Percentiles rank a stretch among this genome's conserved stretches.
Conservation (phyloP, 257 asterid species). For the Avicennia marina region DNA sequence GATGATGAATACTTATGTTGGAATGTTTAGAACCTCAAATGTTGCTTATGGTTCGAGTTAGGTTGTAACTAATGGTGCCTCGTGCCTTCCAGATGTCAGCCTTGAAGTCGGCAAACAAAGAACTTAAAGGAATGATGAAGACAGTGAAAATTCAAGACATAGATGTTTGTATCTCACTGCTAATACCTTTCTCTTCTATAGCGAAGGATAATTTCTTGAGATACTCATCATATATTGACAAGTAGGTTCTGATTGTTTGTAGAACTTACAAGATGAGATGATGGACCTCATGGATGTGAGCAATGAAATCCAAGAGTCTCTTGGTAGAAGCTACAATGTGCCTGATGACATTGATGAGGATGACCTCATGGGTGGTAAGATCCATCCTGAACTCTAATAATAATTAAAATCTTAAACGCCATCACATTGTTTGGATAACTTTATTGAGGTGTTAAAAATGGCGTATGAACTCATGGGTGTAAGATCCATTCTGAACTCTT, state of each 20-base stretch:
- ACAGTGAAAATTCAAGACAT: constrained; percentile 96
- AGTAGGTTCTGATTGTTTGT: constrained; percentile 15
- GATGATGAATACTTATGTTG: constrained; percentile 23
- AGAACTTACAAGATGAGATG: constrained; percentile 99
- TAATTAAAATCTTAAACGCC: too few species aligned
- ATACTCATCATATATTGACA: constrained; percentile 6
- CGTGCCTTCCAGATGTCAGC: constrained; percentile 79
- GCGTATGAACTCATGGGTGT: too few species aligned
- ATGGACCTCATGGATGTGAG: constrained; percentile 99
- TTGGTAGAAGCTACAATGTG: constrained; percentile 90
- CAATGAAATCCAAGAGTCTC: constrained; percentile 92
- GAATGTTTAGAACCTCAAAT: constrained; percentile 17
- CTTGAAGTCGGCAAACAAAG: constrained; percentile 90
- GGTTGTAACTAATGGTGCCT: constrained; percentile 9
- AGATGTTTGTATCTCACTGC: constrained; percentile 58
- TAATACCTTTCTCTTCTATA: constrained; percentile 6
- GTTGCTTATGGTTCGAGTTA: constrained; percentile 8
- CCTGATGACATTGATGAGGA: constrained; percentile 98
- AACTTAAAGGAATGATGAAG: constrained; percentile 98
- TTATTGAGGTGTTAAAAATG: too few species aligned
- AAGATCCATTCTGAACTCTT: constrained; percentile 11
- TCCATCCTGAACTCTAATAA: constrained; percentile 5
- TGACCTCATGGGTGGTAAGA: constrained; percentile 92
- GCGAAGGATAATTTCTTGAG: constrained; percentile 4
- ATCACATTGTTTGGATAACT: too few species aligned